Conservation (phyloP, 2,329 filamentous ascomycete genomes). For the Colletotrichum siamense region DNA sequence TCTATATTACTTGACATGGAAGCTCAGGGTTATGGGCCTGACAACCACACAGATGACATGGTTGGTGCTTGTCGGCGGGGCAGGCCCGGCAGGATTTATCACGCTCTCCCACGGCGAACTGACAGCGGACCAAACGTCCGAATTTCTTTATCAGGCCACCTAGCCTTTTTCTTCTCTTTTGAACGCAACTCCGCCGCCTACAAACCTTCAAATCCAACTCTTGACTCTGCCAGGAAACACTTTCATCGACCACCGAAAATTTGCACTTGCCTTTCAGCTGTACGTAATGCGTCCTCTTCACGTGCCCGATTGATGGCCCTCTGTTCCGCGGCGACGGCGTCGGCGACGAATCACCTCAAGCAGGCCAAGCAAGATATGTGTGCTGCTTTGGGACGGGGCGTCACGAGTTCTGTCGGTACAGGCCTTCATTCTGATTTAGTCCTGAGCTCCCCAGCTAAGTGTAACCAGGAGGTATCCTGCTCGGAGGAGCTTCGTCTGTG, state of each 20-base stretch:
- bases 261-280: neutral
- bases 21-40: too few species aligned
- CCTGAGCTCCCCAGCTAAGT: neutral
- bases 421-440: neutral
- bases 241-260: neutral
- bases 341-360: neutral
- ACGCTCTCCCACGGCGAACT: too few species aligned
- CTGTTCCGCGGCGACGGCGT: neutral
- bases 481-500: neutral
- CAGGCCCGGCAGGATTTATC: too few species aligned
- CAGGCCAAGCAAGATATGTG: neutral
- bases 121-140: too few species aligned
- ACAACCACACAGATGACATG: too few species aligned
- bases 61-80: too few species aligned
- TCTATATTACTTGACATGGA: too few species aligned
- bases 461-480: neutral
- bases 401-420: neutral
- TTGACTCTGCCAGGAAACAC: neutral
- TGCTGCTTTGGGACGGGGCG: neutral
- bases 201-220: neutral
- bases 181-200: neutral
- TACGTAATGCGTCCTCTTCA: neutral
- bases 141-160: neutral
- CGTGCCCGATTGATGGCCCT: neutral
- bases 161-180: neutral